These are phyloP conservation scores for Aspergillus sp. DNA, from an alignment of 2,329 filamentous ascomycete genomes.

Conservation along the genomic window DNA sequence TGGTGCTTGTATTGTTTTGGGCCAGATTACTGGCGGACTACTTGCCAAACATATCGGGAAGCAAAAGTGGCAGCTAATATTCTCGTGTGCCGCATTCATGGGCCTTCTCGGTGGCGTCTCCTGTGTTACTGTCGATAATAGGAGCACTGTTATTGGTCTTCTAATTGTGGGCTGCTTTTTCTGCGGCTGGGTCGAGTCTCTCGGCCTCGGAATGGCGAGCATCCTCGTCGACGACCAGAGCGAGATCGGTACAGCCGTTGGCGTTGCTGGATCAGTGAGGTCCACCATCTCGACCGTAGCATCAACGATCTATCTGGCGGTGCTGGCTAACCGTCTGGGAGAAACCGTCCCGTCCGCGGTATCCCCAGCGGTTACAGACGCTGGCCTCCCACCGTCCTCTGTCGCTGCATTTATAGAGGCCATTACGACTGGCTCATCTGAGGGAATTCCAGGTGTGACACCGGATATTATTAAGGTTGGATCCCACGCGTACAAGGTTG, in stretches of 20 bases:
- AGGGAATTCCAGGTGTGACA: not conserved
- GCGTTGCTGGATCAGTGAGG: not conserved
- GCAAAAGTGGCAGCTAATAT: not conserved
- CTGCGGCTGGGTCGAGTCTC: not conserved
- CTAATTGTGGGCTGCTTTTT: not conserved
- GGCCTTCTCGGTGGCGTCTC: not conserved
- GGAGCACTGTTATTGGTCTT: not conserved
- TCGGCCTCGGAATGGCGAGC: not conserved
- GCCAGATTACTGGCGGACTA: not conserved
- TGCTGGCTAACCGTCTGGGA: not conserved
- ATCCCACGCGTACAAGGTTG: not conserved
- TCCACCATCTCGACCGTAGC: not conserved
- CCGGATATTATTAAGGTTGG: not conserved
- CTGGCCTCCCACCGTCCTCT: not conserved
- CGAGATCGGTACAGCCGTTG: not conserved
- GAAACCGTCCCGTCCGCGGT: not conserved
- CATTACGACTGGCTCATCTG: not conserved
- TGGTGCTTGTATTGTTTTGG: not conserved
- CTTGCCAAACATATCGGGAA: not conserved
- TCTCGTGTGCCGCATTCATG: not conserved
- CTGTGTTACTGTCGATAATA: not conserved
- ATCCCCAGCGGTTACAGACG: not conserved
- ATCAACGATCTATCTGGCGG: not conserved
- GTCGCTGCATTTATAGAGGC: not conserved
- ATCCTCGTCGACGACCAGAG: not conserved